Conservation (phyloP, 2,329 filamentous ascomycete species). For the Arthroderma sp. region DNA sequence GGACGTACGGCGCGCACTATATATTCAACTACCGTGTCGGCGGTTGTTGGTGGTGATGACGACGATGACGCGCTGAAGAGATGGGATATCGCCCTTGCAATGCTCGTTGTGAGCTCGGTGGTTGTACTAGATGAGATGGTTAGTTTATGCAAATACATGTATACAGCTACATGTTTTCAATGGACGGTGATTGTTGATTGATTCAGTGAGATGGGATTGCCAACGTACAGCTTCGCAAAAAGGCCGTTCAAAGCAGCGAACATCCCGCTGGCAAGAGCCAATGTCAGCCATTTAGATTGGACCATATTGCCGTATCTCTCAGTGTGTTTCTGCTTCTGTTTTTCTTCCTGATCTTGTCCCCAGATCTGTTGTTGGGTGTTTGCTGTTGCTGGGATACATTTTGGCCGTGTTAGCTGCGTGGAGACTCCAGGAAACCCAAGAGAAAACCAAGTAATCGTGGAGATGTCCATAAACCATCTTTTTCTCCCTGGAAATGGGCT, state of each 20-base stretch:
- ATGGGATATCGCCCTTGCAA: constrained; percentile 35
- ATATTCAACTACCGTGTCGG: constrained; percentile 28
- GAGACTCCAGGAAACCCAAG: no score
- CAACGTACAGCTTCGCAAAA: constrained; percentile 49
- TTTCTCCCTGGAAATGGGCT: no score
- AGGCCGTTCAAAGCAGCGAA: constrained; percentile 53
- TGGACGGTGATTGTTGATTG: no score
- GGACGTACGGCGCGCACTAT: constrained; percentile 39
- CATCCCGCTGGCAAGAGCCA: constrained; percentile 47
- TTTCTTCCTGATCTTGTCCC: background rate
- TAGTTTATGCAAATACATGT: background rate
- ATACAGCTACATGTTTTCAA: no score
- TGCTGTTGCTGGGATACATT: no score
- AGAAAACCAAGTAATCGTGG: no score
- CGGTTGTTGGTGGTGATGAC: constrained; percentile 17
- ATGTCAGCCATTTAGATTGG: constrained; percentile 35
- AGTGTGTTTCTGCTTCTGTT: background rate
- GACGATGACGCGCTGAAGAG: constrained; percentile 27
- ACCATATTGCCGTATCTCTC: background rate
- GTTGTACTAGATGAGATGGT: constrained; percentile 37
- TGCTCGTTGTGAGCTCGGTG: constrained; percentile 42
- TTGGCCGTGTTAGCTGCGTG: no score
- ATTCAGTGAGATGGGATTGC: background rate
- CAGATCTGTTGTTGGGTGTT: no score
- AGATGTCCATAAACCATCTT: no score